A percentile compares a stretch with the other conserved stretches of the same genome.
phyloP scores from a whole-genome alignment of 768 basidiomycete species.

The Hygrophorus pudorinus region DNA sequence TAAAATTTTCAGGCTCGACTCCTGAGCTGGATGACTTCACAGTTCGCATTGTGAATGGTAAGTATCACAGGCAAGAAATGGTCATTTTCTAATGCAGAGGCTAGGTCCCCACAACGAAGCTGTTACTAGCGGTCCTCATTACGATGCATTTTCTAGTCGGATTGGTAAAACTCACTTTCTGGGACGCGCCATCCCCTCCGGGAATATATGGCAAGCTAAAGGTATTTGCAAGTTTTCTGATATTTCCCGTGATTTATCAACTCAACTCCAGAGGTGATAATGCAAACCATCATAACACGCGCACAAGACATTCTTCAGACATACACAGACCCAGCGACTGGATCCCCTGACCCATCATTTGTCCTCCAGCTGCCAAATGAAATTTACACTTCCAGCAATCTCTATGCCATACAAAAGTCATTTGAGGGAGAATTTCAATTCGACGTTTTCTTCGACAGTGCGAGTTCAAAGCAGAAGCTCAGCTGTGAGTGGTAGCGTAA shows the following conservation, averaged over 20 bases:
- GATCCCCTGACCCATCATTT: conserved; percentile 72
- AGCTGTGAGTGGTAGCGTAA: conserved; percentile 37
- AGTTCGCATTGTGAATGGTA: conserved; percentile 73
- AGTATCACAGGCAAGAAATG: background rate
- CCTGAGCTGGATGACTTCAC: conserved; percentile 77
- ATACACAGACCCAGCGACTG: conserved; percentile 39
- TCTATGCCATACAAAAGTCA: conserved; percentile 80
- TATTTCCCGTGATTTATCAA: background rate
- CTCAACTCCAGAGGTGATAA: conserved; percentile 41
- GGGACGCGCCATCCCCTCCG: conserved; percentile 50
- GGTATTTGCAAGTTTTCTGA: conserved; percentile 29
- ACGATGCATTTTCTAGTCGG: conserved; percentile 45
- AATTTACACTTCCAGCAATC: conserved; percentile 58
- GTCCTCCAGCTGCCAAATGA: conserved; percentile 71
- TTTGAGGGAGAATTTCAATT: conserved; percentile 83
- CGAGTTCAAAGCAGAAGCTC: conserved; percentile 52
- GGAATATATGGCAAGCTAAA: conserved; percentile 78
- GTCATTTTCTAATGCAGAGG: conserved; percentile 5
- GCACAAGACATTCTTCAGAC: conserved; percentile 45
- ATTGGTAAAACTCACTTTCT: conserved; percentile 64
- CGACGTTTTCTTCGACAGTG: conserved; percentile 82
- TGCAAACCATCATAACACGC: conserved; percentile 47
- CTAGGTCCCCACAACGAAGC: conserved; percentile 53
- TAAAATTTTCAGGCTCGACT: conserved; percentile 64
- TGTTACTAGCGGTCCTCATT: conserved; percentile 45